Base-by-base conservation (phyloP, 768 basidiomycete species). In the Boletus rufocinnamomeus region DNA sequence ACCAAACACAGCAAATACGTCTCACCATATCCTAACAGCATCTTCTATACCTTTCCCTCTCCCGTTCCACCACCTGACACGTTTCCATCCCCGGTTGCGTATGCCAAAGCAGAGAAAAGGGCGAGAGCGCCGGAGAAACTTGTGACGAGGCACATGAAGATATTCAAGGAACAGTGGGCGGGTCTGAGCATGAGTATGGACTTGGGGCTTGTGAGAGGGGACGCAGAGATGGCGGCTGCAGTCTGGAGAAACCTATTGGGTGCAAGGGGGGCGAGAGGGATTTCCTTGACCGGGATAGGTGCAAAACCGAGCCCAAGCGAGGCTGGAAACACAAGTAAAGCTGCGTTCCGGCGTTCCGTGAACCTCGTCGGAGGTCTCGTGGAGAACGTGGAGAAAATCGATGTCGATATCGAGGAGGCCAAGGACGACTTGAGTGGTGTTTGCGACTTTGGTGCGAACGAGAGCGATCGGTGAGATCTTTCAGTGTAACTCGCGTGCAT, bases 191-290 rank as follows among this genome's bases (percentile, higher is more conserved):
- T 95, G 63, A 81, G 88, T 3, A 82, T 94, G 65, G 94, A 97
- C 71, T 74, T 95, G 16, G 89, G 84, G 1, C 80, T 95, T 34
- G 81, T 87, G 6, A 80, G 78, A 47, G 84, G 86, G 25, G 95
- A 98, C 70, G 79, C 83, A 59, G 91, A 95, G 62, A 79, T 98
- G 73, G 93, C 95, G 1, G 88, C 79, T 16, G 90, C 92, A 1
- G 75, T 97, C 0, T 98, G 96, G 96, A 80, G 96, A 50, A 97
- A 98, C 71, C 67, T 97, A 38, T 86, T 97, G 41, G 93, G 90
- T 9, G 91, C 85, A 1, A 82, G 93, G 14, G 95, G 93, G 6
- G 90, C 90, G 10, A 79, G 81, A 57, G 90, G 89, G 2, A 87
- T 92, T 53, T 77, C 76, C 2, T 79, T 79, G 56, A 41, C 55